These are phyloP conservation scores for Catunica adiposa DNA, from an alignment of 2,329 filamentous ascomycete genomes.

Conservation along the genomic window DNA sequence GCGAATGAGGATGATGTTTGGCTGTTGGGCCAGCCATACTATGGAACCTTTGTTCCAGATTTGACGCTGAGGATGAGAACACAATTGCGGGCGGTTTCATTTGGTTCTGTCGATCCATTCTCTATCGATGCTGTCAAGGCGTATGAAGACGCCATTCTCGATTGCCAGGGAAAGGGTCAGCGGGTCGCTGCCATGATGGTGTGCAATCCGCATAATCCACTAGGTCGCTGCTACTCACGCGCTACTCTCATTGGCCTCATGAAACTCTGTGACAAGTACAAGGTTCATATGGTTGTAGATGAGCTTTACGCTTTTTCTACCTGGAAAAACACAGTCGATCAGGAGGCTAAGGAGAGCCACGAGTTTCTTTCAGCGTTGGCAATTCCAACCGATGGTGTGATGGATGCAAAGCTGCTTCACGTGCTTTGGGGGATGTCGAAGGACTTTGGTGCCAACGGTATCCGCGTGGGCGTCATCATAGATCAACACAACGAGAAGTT, in stretches of 20 bases:
- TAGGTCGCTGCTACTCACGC: conserved; percentile 31
- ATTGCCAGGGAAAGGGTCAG: conserved; percentile 24
- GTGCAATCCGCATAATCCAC: conserved; percentile 35
- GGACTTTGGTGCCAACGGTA: conserved; percentile 41
- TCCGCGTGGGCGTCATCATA: conserved; percentile 34
- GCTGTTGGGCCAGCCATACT: conserved; percentile 28
- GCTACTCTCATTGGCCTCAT: conserved; percentile 26
- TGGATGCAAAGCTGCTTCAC: conserved; percentile 34
- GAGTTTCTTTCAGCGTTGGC: conserved; percentile 31
- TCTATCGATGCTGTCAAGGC: conserved; percentile 24
- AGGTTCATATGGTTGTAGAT: conserved; percentile 35
- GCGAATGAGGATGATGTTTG: conserved; percentile 26
- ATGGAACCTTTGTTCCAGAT: conserved; percentile 32
- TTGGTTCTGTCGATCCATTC: conserved; percentile 29
- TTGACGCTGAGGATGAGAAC: conserved; percentile 27
- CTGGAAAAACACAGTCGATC: conserved; percentile 26
- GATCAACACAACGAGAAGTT: conserved; percentile 29
- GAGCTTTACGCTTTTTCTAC: conserved; percentile 36
- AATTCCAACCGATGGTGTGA: conserved; percentile 26
- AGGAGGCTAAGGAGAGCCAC: conserved; percentile 15
- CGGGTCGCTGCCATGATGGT: conserved; percentile 32
- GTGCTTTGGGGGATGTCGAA: conserved; percentile 31
- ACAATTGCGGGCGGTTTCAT: conserved; percentile 27
- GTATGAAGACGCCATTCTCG: conserved; percentile 29
- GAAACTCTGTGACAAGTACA: conserved; percentile 30